Evolutionary conservation across 208 protist species (phyloP).

Genomic region (Leishmania gerbilli): DNA sequence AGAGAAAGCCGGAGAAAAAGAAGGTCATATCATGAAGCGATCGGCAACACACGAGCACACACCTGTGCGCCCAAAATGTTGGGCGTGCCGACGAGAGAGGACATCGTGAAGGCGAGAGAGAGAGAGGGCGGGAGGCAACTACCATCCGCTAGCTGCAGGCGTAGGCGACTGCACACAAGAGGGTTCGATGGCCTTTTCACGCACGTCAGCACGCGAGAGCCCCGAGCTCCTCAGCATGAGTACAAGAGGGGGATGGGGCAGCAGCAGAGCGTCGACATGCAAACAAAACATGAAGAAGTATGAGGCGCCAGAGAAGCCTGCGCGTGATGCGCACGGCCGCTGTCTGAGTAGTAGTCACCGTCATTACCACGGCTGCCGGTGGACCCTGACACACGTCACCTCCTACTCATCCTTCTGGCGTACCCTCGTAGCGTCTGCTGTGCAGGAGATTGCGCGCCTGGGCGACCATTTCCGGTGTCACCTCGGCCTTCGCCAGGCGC

Average conservation of each 20-base stretch:
- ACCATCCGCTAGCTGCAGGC: not conserved
- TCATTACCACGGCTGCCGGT: not conserved
- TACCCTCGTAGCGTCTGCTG: conserved; percentile 48
- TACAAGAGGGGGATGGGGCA: not conserved
- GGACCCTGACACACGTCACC: not conserved
- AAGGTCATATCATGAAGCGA: not conserved
- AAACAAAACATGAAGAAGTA: not conserved
- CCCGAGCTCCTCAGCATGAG: not conserved
- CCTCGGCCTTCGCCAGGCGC: conserved; percentile 38
- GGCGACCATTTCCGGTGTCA: conserved; percentile 73
- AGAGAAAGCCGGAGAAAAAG: not conserved
- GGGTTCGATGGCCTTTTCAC: not conserved
- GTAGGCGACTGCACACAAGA: not conserved
- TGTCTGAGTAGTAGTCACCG: not conserved
- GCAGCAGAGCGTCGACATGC: not conserved
- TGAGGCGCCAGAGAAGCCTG: not conserved
- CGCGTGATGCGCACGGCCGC: not conserved
- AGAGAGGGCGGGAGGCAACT: not conserved
- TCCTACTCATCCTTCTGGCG: conserved; percentile 7
- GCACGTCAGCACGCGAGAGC: not conserved
- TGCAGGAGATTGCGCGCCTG: conserved; percentile 55
- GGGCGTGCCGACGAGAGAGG: not conserved
- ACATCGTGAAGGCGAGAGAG: not conserved
- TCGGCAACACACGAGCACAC: not conserved
- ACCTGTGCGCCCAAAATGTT: not conserved